Base-by-base conservation (phyloP, 2,329 filamentous ascomycete species). In the Cladosporium sphaerospermum region DNA sequence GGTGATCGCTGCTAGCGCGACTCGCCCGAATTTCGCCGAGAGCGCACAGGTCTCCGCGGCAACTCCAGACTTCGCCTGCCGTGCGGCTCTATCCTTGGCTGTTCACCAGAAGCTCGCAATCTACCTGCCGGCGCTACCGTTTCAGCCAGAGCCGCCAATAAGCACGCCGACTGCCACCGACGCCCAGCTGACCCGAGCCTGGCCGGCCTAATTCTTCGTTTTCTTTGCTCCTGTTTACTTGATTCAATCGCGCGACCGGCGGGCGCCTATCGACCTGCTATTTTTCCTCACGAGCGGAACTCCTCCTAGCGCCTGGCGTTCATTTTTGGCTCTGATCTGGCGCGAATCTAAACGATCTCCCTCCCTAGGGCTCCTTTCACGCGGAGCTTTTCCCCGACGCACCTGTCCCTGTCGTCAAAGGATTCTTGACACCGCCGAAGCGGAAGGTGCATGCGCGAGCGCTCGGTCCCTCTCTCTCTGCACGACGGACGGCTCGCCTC, bases 61-160 rank as follows among this genome's bases (percentile, higher is more conserved):
- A 39, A n/a, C n/a, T 39, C 46, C 23, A 28, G 23, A 28, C 23
- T 39, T 42, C 46, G 4, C 16, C 31, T 14, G 42, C 23, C 42
- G 42, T 44, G 9, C 42, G 42, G 42, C 42, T 32, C 42, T 14
- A 44, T 14, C 42, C 13, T 14, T 44, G 41, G 41, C 41, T 23
- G 41, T 10, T 41, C 1, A 18, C n/a, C 16, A 10, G 13, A 28
- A 19, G 23, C 32, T 51, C 18, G 48, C 48, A 51, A 51, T 51
- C 32, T 51, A 51, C 40, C 18, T 51, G 48, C 39, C 48, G 48
- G 28, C 40, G 40, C 48, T 43, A 51, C 48, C 39, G 40, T 51
- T 42, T 51, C 40, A 42, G 32, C 9, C 16, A 28, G 47, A 16
- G 31, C 16, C 31, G n/a, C 23, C 14, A 31, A 39, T 18, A 28